Conservation (phyloP, 1,139 yeast genomes). For the Debaryomycetaceae sp. region DNA sequence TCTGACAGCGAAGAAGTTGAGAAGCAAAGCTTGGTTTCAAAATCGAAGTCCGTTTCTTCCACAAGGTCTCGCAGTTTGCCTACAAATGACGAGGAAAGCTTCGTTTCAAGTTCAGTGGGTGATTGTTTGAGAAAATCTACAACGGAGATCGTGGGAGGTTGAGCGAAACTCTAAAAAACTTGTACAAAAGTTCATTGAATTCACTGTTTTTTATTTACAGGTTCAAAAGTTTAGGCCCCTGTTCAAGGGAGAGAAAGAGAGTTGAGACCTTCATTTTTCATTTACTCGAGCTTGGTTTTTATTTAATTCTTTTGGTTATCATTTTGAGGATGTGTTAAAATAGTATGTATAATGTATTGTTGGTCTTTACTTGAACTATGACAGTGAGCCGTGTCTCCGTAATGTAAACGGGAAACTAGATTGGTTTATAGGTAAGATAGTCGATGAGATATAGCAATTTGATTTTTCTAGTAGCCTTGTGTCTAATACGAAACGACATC, state of each 20-base stretch:
- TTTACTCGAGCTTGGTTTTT: background rate
- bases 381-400: background rate
- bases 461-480: too few species aligned
- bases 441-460: too few species aligned
- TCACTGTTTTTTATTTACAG: background rate
- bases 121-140: constrained; percentile 39
- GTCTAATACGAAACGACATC: too few species aligned
- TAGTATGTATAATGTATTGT: background rate
- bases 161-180: constrained; percentile 1
- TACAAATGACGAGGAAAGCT: constrained; percentile 24
- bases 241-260: background rate
- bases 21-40: constrained; percentile 2
- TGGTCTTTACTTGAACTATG: background rate
- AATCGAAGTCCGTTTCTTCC: constrained; percentile 8
- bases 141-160: constrained; percentile 34
- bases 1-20: constrained; percentile 23
- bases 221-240: background rate
- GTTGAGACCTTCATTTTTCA: background rate
- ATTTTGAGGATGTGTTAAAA: background rate
- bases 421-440: background rate
- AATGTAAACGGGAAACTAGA: background rate
- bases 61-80: constrained; percentile 3
- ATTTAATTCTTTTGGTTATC: background rate
- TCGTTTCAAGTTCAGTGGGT: constrained; percentile 37
- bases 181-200: background rate